phyloP scores from a whole-genome alignment of 768 basidiomycete species.

The Phlegmacium glaucopus region DNA sequence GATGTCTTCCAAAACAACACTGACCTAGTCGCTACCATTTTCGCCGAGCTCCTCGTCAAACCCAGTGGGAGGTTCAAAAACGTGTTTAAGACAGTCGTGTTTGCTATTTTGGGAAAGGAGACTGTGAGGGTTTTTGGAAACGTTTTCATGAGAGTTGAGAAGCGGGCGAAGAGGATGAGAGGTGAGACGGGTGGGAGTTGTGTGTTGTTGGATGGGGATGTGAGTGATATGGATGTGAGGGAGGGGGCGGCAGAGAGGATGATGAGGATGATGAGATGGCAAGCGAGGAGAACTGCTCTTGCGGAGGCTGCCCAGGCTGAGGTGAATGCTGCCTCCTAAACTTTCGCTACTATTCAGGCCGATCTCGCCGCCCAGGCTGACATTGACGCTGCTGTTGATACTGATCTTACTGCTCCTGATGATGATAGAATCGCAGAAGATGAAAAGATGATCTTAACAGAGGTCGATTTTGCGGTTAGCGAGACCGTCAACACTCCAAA shows the following conservation, averaged over 20 bases:
- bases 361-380: no score
- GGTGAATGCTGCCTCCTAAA: conserved; percentile 3
- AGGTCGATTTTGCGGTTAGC: no score
- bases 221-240: conserved; percentile 5
- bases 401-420: no score
- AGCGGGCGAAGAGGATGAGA: conserved; percentile 3
- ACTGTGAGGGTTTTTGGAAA: conserved; percentile 27
- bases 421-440: no score
- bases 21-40: conserved; percentile 53
- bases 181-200: conserved; percentile 7
- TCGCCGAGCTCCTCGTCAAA: conserved; percentile 55
- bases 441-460: no score
- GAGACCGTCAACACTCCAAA: no score
- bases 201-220: conserved; percentile 5
- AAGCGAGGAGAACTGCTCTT: neutral
- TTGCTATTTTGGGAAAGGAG: conserved; percentile 48
- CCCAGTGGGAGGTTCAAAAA: conserved; percentile 50
- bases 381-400: no score
- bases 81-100: conserved; percentile 61
- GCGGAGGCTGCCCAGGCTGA: neutral
- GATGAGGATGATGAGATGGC: conserved; percentile 5
- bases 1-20: conserved; percentile 73
- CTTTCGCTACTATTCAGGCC: no score
- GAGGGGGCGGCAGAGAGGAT: conserved; percentile 1
- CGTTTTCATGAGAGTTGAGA: conserved; percentile 7